Evolutionary conservation across 2,329 filamentous ascomycete species (phyloP).

Genomic region (Colletotrichum tofieldiae): DNA sequence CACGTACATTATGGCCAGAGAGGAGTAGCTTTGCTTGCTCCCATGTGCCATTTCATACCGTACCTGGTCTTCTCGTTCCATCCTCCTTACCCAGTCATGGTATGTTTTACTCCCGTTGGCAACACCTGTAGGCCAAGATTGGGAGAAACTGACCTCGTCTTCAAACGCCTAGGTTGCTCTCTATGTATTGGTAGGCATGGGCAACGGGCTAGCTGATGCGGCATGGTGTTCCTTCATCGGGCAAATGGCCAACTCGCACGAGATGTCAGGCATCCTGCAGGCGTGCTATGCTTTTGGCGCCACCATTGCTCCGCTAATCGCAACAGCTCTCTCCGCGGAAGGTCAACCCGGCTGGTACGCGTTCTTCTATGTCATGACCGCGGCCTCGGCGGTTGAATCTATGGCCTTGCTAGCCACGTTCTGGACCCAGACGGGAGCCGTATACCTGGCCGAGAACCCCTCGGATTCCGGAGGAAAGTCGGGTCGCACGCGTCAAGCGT

Average conservation of each 20-base stretch:
- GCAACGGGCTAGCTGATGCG: slow-evolving; percentile 77
- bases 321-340: slow-evolving; percentile 64
- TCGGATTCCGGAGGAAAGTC: slow-evolving; percentile 46
- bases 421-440: not conserved
- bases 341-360: not conserved
- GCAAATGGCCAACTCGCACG: slow-evolving; percentile 80
- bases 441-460: not conserved
- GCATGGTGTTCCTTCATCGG: slow-evolving; percentile 75
- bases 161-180: slow-evolving; percentile 71
- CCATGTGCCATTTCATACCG: slow-evolving; percentile 73
- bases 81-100: slow-evolving; percentile 69
- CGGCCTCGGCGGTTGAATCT: not conserved
- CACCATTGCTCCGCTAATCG: slow-evolving; percentile 77
- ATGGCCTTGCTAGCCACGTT: not conserved
- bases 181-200: slow-evolving; percentile 77
- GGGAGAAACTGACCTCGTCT: too few species aligned
- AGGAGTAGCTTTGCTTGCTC: slow-evolving; percentile 77
- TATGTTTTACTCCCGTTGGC: too few species aligned
- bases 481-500: not conserved
- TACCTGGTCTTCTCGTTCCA: slow-evolving; percentile 77
- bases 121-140: too few species aligned
- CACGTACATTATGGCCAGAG: slow-evolving; percentile 78
- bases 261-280: slow-evolving; percentile 81
- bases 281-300: slow-evolving; percentile 81
- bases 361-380: not conserved